Conservation (phyloP, 169 alveolate genomes). For the Plasmodium yoelii region DNA sequence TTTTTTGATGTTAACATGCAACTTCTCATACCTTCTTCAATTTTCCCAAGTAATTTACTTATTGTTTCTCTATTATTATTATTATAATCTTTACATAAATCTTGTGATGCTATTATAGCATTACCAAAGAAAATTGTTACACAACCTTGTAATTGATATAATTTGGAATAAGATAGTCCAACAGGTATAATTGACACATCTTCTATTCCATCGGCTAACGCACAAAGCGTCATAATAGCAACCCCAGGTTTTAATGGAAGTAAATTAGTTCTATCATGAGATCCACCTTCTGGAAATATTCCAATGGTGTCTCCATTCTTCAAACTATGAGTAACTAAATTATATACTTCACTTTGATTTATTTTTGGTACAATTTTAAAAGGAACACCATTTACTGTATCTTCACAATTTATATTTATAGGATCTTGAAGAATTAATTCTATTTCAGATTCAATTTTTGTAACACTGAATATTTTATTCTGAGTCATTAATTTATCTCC, state of each 20-base stretch:
- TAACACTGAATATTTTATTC: slow-evolving; percentile 83
- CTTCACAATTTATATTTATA: slow-evolving; percentile 79
- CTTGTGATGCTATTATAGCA: slow-evolving; percentile 86
- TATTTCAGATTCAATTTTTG: slow-evolving; percentile 89
- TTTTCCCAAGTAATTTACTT: slow-evolving; percentile 79
- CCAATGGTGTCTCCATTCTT: slow-evolving; percentile 92
- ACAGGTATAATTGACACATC: slow-evolving; percentile 92
- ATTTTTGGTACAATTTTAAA: slow-evolving; percentile 91
- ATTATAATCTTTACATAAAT: slow-evolving; percentile 83
- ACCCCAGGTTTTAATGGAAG: slow-evolving; percentile 96
- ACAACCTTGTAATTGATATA: slow-evolving; percentile 88
- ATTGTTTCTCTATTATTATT: slow-evolving; percentile 83
- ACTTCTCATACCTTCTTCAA: slow-evolving; percentile 86
- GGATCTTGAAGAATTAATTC: slow-evolving; percentile 86
- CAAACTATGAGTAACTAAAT: slow-evolving; percentile 90
- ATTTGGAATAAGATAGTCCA: slow-evolving; percentile 88
- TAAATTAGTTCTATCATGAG: slow-evolving; percentile 95
- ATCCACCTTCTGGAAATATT: slow-evolving; percentile 97
- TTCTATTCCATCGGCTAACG: slow-evolving; percentile 93
- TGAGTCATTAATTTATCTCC: slow-evolving; percentile 89
- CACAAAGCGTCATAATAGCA: slow-evolving; percentile 93
- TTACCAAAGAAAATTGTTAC: slow-evolving; percentile 90
- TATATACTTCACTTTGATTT: slow-evolving; percentile 92
- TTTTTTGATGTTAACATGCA: slow-evolving; percentile 88
- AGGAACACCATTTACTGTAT: slow-evolving; percentile 79